phyloP scores from a whole-genome alignment of 2,329 filamentous ascomycete species.

The Claviceps monticola region DNA sequence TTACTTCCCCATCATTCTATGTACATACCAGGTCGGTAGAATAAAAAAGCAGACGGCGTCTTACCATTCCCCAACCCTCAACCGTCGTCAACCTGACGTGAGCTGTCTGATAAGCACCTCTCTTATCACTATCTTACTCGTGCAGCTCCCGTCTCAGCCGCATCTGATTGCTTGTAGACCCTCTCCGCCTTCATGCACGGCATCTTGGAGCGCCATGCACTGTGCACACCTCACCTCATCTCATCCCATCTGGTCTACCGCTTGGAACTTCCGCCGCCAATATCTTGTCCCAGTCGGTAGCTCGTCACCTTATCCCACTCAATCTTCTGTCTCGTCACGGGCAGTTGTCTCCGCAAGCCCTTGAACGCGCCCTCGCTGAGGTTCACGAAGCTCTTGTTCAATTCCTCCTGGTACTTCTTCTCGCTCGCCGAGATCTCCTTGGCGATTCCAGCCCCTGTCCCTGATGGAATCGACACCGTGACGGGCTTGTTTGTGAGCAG shows the following conservation, averaged over 20 bases:
- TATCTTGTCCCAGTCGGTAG: slow-evolving; percentile 74
- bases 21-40: no score
- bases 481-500: slow-evolving; percentile 77
- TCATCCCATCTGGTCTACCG: slow-evolving; percentile 21
- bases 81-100: no score
- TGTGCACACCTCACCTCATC: neutral
- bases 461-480: slow-evolving; percentile 44
- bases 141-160: neutral
- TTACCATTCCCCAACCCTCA: no score
- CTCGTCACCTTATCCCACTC: slow-evolving; percentile 98
- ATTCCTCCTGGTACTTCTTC: slow-evolving; percentile 89
- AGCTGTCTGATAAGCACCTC: neutral
- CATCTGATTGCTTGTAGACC: neutral
- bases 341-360: slow-evolving; percentile 77
- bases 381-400: slow-evolving; percentile 79
- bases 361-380: slow-evolving; percentile 95
- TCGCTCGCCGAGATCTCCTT: slow-evolving; percentile 68
- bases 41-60: no score
- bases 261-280: slow-evolving; percentile 51
- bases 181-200: no score
- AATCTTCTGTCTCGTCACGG: slow-evolving; percentile 94
- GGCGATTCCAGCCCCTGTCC: slow-evolving; percentile 53
- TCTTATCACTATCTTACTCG: neutral
- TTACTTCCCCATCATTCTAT: no score
- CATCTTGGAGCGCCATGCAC: neutral